A percentile compares a stretch with the other conserved stretches of the same genome.
Evolutionary conservation across 1,139 yeast species (phyloP).

Genomic region (Suhomyces terraborum): DNA sequence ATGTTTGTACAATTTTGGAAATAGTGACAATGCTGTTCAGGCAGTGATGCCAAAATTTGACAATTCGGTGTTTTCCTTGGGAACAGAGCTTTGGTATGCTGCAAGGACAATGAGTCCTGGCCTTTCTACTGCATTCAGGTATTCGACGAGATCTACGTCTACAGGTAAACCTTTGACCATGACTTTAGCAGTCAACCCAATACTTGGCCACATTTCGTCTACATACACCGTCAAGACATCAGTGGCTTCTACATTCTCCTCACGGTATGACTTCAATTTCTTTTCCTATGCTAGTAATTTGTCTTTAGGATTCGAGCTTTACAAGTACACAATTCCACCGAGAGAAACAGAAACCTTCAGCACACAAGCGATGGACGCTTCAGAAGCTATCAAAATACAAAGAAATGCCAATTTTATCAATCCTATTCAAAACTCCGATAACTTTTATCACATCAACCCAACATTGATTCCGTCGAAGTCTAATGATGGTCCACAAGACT

Average conservation of each 20-base stretch:
- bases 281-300: conserved; percentile 89
- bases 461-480: conserved; percentile 27
- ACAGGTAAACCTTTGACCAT: conserved; percentile 89
- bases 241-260: conserved; percentile 73
- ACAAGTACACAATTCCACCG: conserved; percentile 45
- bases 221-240: conserved; percentile 87
- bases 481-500: not conserved
- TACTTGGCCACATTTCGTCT: conserved; percentile 86
- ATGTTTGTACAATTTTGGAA: conserved; percentile 69
- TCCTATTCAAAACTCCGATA: conserved; percentile 30
- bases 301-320: conserved; percentile 83
- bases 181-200: conserved; percentile 85
- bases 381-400: conserved; percentile 3
- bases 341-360: not conserved
- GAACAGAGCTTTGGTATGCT: conserved; percentile 91
- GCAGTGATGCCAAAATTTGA: conserved; percentile 41
- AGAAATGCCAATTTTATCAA: conserved; percentile 15
- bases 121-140: conserved; percentile 78
- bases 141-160: conserved; percentile 81
- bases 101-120: conserved; percentile 83
- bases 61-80: conserved; percentile 63
- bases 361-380: not conserved
- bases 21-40: conserved; percentile 27
- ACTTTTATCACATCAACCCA: conserved; percentile 31
- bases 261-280: conserved; percentile 85